These are phyloP conservation scores for Allium fistulosum DNA, from an alignment of 106 monocot genomes.

Conservation along the genomic window DNA sequence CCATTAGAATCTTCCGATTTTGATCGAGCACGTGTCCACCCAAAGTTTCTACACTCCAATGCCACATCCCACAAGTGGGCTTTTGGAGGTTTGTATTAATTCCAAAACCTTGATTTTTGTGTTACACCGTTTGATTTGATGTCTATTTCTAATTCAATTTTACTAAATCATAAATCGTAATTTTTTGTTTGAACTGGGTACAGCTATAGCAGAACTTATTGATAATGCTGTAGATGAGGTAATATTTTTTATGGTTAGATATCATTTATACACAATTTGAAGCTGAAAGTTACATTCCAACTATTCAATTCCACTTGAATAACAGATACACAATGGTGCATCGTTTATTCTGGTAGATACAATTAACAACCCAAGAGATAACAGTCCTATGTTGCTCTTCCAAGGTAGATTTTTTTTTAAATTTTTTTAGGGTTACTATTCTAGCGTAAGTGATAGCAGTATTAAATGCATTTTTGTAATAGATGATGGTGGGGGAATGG, in stretches of 20 bases:
- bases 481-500: slow-evolving; percentile 99
- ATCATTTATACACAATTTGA: no score
- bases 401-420: slow-evolving; percentile 55
- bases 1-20: slow-evolving; percentile 36
- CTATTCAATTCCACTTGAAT: neutral
- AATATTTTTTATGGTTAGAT: neutral
- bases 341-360: slow-evolving; percentile 76
- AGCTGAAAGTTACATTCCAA: neutral
- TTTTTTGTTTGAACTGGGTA: slow-evolving; percentile 15
- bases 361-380: slow-evolving; percentile 46
- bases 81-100: slow-evolving; percentile 49
- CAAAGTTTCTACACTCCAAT: slow-evolving; percentile 89
- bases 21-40: slow-evolving; percentile 78
- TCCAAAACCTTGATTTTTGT: neutral
- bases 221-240: slow-evolving; percentile 98
- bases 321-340: slow-evolving; percentile 74
- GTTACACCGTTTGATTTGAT: neutral
- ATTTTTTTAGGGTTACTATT: no score
- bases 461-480: neutral
- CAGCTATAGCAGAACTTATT: slow-evolving; percentile 93
- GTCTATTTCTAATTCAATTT: neutral
- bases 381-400: slow-evolving; percentile 64
- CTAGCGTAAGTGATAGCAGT: no score
- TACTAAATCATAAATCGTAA: neutral
- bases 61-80: slow-evolving; percentile 97